phyloP scores from a whole-genome alignment of 805 yeast genomes.

The Candida mattraensis region DNA sequence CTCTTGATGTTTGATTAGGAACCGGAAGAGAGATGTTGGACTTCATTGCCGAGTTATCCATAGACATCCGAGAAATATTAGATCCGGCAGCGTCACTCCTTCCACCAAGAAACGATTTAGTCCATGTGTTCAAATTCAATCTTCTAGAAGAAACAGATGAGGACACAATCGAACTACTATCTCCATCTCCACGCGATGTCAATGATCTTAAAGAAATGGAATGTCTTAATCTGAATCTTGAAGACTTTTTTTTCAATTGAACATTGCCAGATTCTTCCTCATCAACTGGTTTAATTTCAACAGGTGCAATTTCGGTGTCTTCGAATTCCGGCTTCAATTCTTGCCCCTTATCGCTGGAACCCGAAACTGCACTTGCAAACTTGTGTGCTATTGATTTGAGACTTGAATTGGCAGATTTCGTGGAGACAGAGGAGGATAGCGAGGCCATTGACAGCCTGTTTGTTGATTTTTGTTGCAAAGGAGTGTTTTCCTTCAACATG shows the following conservation, averaged over 20 bases:
- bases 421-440: slow-evolving; percentile 21
- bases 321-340: no score
- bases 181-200: slow-evolving; percentile 17
- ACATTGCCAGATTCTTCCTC: not conserved
- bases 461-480: no score
- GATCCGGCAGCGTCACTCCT: no score
- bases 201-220: slow-evolving; percentile 33
- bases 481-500: slow-evolving; percentile 4
- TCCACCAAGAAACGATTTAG: slow-evolving; percentile 24
- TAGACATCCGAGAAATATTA: no score
- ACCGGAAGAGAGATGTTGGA: slow-evolving; percentile 56
- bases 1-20: slow-evolving; percentile 55
- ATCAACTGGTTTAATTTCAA: not conserved
- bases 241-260: slow-evolving; percentile 22
- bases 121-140: slow-evolving; percentile 13
- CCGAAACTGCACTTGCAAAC: slow-evolving; percentile 17
- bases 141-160: slow-evolving; percentile 11
- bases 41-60: slow-evolving; percentile 8
- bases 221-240: slow-evolving; percentile 28
- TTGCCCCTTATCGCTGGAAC: not conserved
- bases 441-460: slow-evolving; percentile 22
- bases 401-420: slow-evolving; percentile 23
- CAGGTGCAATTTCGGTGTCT: not conserved
- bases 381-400: slow-evolving; percentile 25
- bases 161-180: slow-evolving; percentile 17